A percentile compares a stretch with the other conserved stretches of the same genome.
Conservation (phyloP, 768 basidiomycete genomes). For the Leccinum longicurvipes region DNA sequence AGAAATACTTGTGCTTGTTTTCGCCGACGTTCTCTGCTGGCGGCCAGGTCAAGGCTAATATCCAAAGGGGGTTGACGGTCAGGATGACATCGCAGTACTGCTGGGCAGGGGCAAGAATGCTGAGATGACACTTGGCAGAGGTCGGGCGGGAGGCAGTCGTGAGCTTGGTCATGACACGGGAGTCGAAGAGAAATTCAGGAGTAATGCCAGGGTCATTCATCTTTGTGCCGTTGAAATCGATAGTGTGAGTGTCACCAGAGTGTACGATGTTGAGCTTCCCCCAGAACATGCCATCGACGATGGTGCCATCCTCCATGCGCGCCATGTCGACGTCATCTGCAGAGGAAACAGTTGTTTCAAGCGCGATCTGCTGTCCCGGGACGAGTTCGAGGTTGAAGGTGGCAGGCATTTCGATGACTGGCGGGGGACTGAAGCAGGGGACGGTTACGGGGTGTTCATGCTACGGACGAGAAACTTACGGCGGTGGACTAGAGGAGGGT, state of each 20-base stretch:
- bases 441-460: constrained; percentile 7
- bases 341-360: constrained; percentile 76
- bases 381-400: constrained; percentile 78
- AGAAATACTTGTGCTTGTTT: constrained; percentile 77
- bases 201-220: constrained; percentile 61
- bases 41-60: constrained; percentile 73
- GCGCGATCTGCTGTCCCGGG: constrained; percentile 75
- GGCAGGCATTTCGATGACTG: constrained; percentile 83
- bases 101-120: constrained; percentile 64
- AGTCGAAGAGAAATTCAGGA: constrained; percentile 71
- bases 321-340: constrained; percentile 87
- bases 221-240: constrained; percentile 83
- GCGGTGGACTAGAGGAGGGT: constrained; percentile 40
- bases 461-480: constrained; percentile 37
- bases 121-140: constrained; percentile 73
- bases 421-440: constrained; percentile 45
- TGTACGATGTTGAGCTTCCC: constrained; percentile 85
- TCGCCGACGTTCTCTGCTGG: constrained; percentile 65
- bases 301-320: constrained; percentile 84
- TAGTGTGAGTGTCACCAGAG: constrained; percentile 66
- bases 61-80: constrained; percentile 71
- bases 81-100: constrained; percentile 83
- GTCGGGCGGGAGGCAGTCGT: constrained; percentile 71
- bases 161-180: constrained; percentile 72
- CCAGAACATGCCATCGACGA: constrained; percentile 85